Percentiles rank a stretch among this genome's conserved stretches.
Conservation (phyloP, 352 stramenopile genomes). For the Phytopythium kandeliae region DNA sequence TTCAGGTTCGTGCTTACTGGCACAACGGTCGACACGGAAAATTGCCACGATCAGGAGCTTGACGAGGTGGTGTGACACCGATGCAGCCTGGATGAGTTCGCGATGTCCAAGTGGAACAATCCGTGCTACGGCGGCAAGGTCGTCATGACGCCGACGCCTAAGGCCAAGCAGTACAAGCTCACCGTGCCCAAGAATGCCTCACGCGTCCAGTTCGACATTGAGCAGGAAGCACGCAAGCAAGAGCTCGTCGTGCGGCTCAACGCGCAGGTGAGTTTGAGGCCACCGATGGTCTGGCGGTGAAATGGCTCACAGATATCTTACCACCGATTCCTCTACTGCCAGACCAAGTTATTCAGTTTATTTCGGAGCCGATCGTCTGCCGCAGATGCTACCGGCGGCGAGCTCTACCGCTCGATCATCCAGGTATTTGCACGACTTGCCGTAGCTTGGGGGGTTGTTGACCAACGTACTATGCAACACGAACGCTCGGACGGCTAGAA, state of each 20-base stretch:
- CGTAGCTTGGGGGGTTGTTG: no score
- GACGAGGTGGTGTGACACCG: not conserved
- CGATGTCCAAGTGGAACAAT: constrained; percentile 61
- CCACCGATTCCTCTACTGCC: no score
- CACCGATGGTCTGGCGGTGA: not conserved
- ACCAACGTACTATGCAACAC: no score
- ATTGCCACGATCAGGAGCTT: no score
- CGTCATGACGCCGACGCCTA: constrained; percentile 33
- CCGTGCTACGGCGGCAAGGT: constrained; percentile 58
- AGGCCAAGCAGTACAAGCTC: constrained; percentile 52
- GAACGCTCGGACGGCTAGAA: constrained; percentile 24
- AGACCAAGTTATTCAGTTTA: constrained; percentile 41
- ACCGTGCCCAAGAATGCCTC: constrained; percentile 33
- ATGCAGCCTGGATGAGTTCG: constrained; percentile 46
- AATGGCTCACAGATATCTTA: no score
- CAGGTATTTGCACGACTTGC: constrained; percentile 24
- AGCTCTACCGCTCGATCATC: constrained; percentile 36
- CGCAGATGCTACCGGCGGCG: constrained; percentile 16
- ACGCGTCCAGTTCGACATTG: constrained; percentile 60
- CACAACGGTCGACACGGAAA: no score
- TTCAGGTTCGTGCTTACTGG: constrained; percentile 37
- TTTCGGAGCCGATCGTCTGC: constrained; percentile 32
- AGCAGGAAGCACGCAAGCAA: constrained; percentile 67
- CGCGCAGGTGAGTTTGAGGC: constrained; percentile 22
- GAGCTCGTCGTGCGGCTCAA: constrained; percentile 61